Evolutionary conservation across 352 stramenopile genomes (phyloP).

Genomic region (Paralagenidium karlingii): DNA sequence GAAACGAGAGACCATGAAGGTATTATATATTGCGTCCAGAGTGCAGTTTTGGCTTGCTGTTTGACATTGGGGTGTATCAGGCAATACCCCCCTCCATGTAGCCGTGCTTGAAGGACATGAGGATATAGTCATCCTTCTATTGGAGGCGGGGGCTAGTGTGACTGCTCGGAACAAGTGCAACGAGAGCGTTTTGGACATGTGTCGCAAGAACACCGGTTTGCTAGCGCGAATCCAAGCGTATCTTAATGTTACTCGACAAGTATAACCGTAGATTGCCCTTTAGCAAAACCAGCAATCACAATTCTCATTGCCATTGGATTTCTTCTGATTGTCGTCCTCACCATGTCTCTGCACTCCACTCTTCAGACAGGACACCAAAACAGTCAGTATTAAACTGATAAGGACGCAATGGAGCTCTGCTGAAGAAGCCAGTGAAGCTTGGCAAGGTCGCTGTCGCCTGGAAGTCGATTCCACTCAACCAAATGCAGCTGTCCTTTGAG

Average conservation of each 20-base stretch:
- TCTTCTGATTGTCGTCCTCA: too few species aligned
- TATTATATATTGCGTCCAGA: not conserved
- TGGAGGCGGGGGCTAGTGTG: constrained; percentile 38
- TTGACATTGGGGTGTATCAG: constrained; percentile 5
- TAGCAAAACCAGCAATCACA: too few species aligned
- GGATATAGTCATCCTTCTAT: constrained; percentile 36
- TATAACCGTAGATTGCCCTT: too few species aligned
- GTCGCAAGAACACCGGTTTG: too few species aligned
- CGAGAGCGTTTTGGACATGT: constrained; percentile 36
- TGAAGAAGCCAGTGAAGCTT: constrained; percentile 71
- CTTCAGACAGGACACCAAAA: too few species aligned
- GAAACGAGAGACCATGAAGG: constrained; percentile 32
- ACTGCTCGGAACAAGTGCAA: constrained; percentile 45
- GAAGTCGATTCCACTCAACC: constrained; percentile 74
- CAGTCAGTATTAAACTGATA: too few species aligned
- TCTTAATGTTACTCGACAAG: too few species aligned
- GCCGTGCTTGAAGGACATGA: constrained; percentile 51
- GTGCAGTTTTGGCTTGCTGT: not conserved
- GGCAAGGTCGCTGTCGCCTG: constrained; percentile 42
- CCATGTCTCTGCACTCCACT: too few species aligned
- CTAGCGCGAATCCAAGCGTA: too few species aligned
- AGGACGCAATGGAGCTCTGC: constrained; percentile 45
- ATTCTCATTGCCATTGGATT: too few species aligned
- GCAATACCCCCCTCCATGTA: constrained; percentile 59
- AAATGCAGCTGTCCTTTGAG: constrained; percentile 26